Conservation (phyloP, 345 rosid species). For the Populus simonii region DNA sequence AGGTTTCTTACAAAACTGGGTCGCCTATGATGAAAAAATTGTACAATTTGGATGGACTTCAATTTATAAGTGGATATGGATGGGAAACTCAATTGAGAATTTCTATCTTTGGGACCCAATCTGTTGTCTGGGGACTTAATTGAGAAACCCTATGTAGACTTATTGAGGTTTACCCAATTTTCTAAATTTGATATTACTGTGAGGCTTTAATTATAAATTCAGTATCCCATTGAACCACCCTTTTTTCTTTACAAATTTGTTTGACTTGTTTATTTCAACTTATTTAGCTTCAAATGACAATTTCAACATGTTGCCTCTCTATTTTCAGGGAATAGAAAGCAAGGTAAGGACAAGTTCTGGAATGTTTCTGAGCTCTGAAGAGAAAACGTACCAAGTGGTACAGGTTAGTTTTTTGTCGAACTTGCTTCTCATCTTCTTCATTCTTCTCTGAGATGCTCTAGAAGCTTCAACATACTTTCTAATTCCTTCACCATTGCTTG, state of each 20-base stretch:
- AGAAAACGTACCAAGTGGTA: slow-evolving; percentile 74
- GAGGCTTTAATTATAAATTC: not conserved
- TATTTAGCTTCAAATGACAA: not conserved
- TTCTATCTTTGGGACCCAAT: not conserved
- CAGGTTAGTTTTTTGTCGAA: slow-evolving; percentile 45
- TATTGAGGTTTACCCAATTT: not conserved
- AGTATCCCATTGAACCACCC: not conserved
- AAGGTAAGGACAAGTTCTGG: slow-evolving; percentile 95
- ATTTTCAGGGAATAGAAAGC: slow-evolving; percentile 77
- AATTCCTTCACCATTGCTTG: not conserved
- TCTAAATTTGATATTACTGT: not conserved
- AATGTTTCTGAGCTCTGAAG: slow-evolving; percentile 73
- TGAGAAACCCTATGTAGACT: not conserved
- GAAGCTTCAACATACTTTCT: not conserved
- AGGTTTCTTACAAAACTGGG: not conserved
- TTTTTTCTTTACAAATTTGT: not conserved
- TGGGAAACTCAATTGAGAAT: not conserved
- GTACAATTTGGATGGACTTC: not conserved
- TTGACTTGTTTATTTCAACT: not conserved
- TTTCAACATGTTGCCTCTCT: slow-evolving; percentile 2
- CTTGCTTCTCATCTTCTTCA: slow-evolving; percentile 9
- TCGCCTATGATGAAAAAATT: not conserved
- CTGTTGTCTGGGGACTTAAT: not conserved
- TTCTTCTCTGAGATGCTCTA: slow-evolving; percentile 7
- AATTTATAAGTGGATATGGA: not conserved